These are phyloP conservation scores for Gymnopilus junonius DNA, from an alignment of 768 basidiomycete genomes.

Conservation along the genomic window DNA sequence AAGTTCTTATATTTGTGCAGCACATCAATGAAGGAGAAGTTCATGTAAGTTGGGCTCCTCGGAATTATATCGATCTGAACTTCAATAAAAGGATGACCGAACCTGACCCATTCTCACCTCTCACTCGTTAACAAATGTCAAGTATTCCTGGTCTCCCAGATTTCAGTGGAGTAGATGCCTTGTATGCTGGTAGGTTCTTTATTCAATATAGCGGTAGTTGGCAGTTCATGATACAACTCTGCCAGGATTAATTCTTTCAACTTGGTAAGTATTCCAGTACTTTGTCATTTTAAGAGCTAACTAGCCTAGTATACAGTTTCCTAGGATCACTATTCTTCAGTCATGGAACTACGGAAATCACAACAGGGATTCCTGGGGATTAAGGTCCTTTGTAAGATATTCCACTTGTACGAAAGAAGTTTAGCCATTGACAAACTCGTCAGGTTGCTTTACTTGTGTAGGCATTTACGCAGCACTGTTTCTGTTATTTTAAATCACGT, in stretches of 20 bases:
- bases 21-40: no score
- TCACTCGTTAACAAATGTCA: not conserved
- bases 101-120: not conserved
- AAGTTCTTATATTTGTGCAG: no score
- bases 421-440: no score
- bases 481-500: no score
- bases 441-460: conserved; percentile 3
- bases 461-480: not conserved
- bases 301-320: not conserved
- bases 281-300: not conserved
- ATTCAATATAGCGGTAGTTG: not conserved
- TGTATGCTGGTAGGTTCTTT: not conserved
- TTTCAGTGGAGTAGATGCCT: conserved; percentile 2
- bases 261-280: not conserved
- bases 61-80: no score
- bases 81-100: no score
- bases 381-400: conserved; percentile 1
- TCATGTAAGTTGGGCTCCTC: no score
- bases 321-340: conserved; percentile 1
- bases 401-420: not conserved
- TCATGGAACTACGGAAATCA: conserved; percentile 3
- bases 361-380: not conserved
- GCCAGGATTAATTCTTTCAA: conserved; percentile 2
- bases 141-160: not conserved
- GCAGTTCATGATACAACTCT: not conserved